These are phyloP conservation scores for Sphagnum tenellum DNA, from an alignment of 225 moss, liverwort and hornwort genomes.

Conservation along the genomic window DNA sequence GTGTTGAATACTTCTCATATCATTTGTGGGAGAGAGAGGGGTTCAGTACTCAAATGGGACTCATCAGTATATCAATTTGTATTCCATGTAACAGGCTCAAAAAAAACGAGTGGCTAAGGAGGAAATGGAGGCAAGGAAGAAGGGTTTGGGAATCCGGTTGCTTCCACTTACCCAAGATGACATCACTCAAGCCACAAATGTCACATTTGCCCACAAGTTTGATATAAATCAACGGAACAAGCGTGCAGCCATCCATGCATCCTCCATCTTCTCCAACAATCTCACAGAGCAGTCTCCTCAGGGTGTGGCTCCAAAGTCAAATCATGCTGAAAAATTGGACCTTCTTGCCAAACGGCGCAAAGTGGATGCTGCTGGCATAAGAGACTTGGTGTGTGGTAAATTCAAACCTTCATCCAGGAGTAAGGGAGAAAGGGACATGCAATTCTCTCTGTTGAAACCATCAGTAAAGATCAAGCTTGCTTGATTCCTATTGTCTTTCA, in stretches of 20 bases:
- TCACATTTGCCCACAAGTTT: constrained; percentile 65
- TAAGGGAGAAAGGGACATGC: constrained; percentile 26
- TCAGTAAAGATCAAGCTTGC: constrained; percentile 50
- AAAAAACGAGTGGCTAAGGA: constrained; percentile 84
- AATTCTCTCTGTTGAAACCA: constrained; percentile 14
- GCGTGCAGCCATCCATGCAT: constrained; percentile 75
- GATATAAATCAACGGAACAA: constrained; percentile 62
- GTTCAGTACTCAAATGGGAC: not conserved
- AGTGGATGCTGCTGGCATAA: constrained; percentile 60
- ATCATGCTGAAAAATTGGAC: constrained; percentile 47
- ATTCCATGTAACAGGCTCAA: constrained; percentile 41
- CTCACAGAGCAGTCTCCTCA: constrained; percentile 14
- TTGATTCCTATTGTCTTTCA: constrained; percentile 4
- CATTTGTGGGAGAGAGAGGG: not conserved
- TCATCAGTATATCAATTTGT: not conserved
- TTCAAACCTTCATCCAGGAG: constrained; percentile 55
- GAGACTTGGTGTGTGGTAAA: constrained; percentile 60
- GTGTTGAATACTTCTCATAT: not conserved
- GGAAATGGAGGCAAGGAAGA: constrained; percentile 63
- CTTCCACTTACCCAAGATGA: constrained; percentile 63
- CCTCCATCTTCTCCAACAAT: constrained; percentile 74
- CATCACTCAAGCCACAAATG: constrained; percentile 48
- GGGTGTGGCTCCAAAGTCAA: constrained; percentile 18
- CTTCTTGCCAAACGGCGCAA: constrained; percentile 75
- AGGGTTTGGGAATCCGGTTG: constrained; percentile 77